Conservation (phyloP, 164 flowering plant species). For the Vitis rotundifolia region DNA sequence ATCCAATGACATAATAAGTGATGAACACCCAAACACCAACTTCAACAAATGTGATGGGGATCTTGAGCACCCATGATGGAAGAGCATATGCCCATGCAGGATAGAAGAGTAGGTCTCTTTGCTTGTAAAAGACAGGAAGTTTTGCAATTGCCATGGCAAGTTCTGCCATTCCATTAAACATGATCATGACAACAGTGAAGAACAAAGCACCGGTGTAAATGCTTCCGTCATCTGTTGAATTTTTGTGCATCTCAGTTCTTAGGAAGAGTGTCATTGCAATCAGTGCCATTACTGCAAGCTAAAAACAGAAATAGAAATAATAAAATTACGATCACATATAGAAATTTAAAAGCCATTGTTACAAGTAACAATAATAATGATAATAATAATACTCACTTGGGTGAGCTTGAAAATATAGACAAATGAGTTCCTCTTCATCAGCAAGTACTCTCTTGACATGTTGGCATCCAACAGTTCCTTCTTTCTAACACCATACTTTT, state of each 20-base stretch:
- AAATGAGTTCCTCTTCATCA: constrained; percentile 69
- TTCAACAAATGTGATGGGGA: constrained; percentile 58
- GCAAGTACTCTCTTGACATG: constrained; percentile 47
- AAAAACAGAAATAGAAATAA: constrained; percentile 1
- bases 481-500: constrained; percentile 47
- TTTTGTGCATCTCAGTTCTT: constrained; percentile 43
- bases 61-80: constrained; percentile 55
- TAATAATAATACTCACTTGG: constrained; percentile 33
- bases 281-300: constrained; percentile 39
- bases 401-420: constrained; percentile 51
- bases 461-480: constrained; percentile 57
- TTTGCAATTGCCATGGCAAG: constrained; percentile 37
- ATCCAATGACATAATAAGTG: constrained; percentile 62
- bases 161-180: constrained; percentile 48
- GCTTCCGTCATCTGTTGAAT: constrained; percentile 21
- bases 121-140: constrained; percentile 58
- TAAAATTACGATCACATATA: not conserved
- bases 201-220: constrained; percentile 37
- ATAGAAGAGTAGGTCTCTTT: constrained; percentile 41
- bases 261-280: constrained; percentile 52
- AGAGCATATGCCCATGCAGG: constrained; percentile 67
- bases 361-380: no score
- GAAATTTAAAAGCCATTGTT: not conserved
- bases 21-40: constrained; percentile 45
- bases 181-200: constrained; percentile 19